phyloP scores from a whole-genome alignment of 1,284 basidiomycete genomes.

The Cystobasidium sp. region DNA sequence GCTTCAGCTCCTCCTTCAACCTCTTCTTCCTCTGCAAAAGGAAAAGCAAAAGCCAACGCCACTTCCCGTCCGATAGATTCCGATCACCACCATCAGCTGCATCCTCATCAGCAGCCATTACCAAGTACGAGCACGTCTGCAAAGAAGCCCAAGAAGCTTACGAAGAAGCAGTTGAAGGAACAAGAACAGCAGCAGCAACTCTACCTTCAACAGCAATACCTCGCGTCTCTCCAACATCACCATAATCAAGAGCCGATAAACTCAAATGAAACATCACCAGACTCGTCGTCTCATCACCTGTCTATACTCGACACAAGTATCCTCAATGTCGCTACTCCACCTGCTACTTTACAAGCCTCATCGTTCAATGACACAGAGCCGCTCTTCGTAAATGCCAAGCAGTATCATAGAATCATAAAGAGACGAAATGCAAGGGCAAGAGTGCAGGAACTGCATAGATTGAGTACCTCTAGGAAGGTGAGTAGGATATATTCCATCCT shows the following conservation, averaged over 20 bases:
- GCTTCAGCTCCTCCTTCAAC: not conserved
- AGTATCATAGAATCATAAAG: constrained; percentile 95
- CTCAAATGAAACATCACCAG: constrained; percentile 4
- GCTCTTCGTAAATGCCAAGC: constrained; percentile 95
- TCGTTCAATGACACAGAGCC: constrained; percentile 76
- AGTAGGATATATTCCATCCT: constrained; percentile 44
- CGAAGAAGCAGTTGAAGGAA: constrained; percentile 15
- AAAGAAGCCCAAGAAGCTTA: constrained; percentile 19
- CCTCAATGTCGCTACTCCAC: not conserved
- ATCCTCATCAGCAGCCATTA: not conserved
- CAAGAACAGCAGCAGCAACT: constrained; percentile 14
- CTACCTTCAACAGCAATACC: constrained; percentile 7
- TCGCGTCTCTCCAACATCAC: not conserved
- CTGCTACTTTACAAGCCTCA: not conserved
- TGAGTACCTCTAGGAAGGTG: constrained; percentile 89
- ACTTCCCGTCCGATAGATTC: constrained; percentile 9
- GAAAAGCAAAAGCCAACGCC: constrained; percentile 4
- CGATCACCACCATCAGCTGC: constrained; percentile 1
- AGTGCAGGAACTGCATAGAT: constrained; percentile 85
- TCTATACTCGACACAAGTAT: not conserved
- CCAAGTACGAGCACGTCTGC: not conserved
- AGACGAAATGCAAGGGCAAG: constrained; percentile 82
- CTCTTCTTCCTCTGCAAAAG: constrained; percentile 12
- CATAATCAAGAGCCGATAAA: constrained; percentile 14
- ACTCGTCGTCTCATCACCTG: constrained; percentile 6